Percentiles rank a stretch among this genome's conserved stretches.
phyloP scores from a whole-genome alignment of 345 rosid genomes.

The Microthlaspi erraticum region DNA sequence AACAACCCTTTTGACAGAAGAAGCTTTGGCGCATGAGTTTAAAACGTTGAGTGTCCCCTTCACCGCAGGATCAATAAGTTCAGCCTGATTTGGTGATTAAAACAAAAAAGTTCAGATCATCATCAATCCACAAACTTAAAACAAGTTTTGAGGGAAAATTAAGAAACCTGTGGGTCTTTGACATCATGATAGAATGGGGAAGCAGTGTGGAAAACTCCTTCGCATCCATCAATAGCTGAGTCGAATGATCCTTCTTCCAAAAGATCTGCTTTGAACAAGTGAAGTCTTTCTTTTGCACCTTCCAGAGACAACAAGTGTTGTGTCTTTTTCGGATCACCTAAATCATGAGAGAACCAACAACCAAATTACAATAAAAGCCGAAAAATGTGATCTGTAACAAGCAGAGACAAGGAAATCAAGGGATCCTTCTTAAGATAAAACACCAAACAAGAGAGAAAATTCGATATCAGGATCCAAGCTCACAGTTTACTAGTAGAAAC shows the following conservation, averaged over 20 bases:
- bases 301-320: constrained; percentile 66
- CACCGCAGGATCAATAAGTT: constrained; percentile 85
- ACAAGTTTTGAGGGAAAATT: background rate
- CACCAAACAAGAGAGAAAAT: background rate
- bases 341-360: background rate
- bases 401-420: constrained; percentile 6
- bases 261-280: constrained; percentile 74
- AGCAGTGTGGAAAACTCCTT: constrained; percentile 87
- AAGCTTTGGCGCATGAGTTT: constrained; percentile 63
- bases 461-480: background rate
- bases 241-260: constrained; percentile 83
- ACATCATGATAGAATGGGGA: constrained; percentile 79
- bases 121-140: background rate
- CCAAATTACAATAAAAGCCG: background rate
- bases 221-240: constrained; percentile 67
- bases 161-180: constrained; percentile 78
- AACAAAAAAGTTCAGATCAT: background rate
- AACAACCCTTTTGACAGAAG: constrained; percentile 77
- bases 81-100: constrained; percentile 53
- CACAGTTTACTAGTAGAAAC: background rate
- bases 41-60: constrained; percentile 90
- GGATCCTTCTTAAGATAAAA: background rate
- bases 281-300: constrained; percentile 80
- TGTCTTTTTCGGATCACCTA: constrained; percentile 80
- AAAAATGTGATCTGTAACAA: constrained; percentile 3